Evolutionary conservation across 805 yeast genomes (phyloP).

Genomic region (Torulaspora microellipsoides): DNA sequence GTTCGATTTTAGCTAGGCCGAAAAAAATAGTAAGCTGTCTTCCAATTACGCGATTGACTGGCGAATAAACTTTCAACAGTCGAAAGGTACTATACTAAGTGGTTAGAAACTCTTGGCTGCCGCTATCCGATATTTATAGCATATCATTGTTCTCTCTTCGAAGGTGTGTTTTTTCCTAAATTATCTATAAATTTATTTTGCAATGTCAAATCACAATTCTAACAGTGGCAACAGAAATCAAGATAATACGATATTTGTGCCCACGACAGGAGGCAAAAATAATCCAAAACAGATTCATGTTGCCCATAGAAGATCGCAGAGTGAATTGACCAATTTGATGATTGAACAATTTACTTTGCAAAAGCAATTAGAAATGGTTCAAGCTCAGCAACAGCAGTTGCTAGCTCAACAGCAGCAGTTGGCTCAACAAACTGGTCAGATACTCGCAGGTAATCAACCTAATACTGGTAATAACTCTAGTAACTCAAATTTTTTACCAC

Average conservation of each 20-base stretch:
- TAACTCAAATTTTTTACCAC: conserved; percentile 18
- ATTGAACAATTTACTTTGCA: conserved; percentile 83
- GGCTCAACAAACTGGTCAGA: conserved; percentile 55
- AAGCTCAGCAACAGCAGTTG: conserved; percentile 87
- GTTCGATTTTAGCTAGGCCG: too few relatives aligned
- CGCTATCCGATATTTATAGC: too few relatives aligned
- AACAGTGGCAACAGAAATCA: conserved; percentile 11
- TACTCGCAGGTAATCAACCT: conserved; percentile 23
- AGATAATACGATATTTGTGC: conserved; percentile 22
- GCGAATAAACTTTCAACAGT: too few relatives aligned
- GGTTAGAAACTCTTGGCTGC: too few relatives aligned
- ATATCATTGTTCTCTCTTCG: too few relatives aligned
- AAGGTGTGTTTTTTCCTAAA: too few relatives aligned
- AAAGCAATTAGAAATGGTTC: conserved; percentile 86
- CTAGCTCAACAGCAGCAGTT: conserved; percentile 36
- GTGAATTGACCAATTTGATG: conserved; percentile 90
- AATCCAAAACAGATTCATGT: conserved; percentile 70
- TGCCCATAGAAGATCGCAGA: conserved; percentile 96
- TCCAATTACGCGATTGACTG: too few relatives aligned
- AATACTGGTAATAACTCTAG: conserved; percentile 16
- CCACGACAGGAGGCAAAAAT: conserved; percentile 37
- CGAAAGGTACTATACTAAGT: too few relatives aligned
- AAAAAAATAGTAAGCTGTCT: too few relatives aligned
- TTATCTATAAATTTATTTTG: not conserved
- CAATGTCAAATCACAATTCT: conserved; percentile 6